Evolutionary conservation across 2,329 filamentous ascomycete species (phyloP).

Genomic region (Hypoxylon sp.): DNA sequence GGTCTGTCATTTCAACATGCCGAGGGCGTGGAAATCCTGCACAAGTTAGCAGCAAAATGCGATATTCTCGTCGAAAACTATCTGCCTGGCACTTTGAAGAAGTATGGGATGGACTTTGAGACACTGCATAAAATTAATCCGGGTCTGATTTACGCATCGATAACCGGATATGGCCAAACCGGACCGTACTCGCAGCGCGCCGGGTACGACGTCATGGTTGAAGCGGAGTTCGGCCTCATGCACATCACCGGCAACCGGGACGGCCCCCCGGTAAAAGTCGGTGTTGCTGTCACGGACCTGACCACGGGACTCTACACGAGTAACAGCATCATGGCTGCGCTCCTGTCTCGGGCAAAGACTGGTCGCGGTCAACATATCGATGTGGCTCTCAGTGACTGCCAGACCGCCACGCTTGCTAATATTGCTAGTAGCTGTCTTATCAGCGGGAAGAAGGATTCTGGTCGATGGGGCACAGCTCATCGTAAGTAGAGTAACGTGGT

Average conservation of each 20-base stretch:
- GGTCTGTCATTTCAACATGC: slow-evolving; percentile 90
- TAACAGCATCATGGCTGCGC: slow-evolving; percentile 93
- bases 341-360: slow-evolving; percentile 79
- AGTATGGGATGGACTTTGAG: slow-evolving; percentile 91
- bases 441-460: slow-evolving; percentile 86
- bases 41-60: slow-evolving; percentile 83
- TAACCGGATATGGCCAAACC: slow-evolving; percentile 96
- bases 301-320: slow-evolving; percentile 96
- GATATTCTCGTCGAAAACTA: slow-evolving; percentile 98
- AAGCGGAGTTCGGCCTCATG: slow-evolving; percentile 98
- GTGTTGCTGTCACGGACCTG: slow-evolving; percentile 94
- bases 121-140: slow-evolving; percentile 86
- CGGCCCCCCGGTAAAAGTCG: slow-evolving; percentile 94
- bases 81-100: slow-evolving; percentile 86
- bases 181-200: slow-evolving; percentile 88
- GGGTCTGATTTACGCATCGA: slow-evolving; percentile 89
- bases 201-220: slow-evolving; percentile 99
- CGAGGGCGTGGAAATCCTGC: slow-evolving; percentile 85
- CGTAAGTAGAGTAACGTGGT: slow-evolving; percentile 64
- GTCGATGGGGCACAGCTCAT: slow-evolving; percentile 96
- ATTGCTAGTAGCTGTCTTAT: slow-evolving; percentile 93
- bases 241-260: slow-evolving; percentile 93
- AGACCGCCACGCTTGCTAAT: slow-evolving; percentile 94
- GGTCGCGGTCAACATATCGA: slow-evolving; percentile 93
- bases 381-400: slow-evolving; percentile 90